These are phyloP conservation scores for Leccinellum luteum DNA, from an alignment of 768 basidiomycete species.

Conservation along the genomic window DNA sequence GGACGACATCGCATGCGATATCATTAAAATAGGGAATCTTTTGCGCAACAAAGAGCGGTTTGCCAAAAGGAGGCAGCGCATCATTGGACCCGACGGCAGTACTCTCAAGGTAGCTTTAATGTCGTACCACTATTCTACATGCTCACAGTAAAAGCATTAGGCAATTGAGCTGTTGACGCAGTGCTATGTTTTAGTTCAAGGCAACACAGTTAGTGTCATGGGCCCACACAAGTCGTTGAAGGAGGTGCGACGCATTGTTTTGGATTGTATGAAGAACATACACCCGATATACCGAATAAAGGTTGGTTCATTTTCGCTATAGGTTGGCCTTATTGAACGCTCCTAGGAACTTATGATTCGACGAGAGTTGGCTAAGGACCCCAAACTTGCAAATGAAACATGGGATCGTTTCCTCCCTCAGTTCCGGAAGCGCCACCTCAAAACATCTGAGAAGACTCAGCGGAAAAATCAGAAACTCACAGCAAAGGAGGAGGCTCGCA, in stretches of 20 bases:
- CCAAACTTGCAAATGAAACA: constrained; percentile 87
- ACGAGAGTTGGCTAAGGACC: constrained; percentile 96
- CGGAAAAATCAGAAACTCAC: constrained; percentile 78
- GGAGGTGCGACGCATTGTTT: constrained; percentile 92
- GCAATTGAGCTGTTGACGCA: constrained; percentile 95
- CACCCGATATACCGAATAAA: constrained; percentile 99
- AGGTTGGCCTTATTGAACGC: background rate
- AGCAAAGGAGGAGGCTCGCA: constrained; percentile 59
- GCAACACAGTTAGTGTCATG: constrained; percentile 98
- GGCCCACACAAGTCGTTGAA: constrained; percentile 93
- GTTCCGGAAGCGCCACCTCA: constrained; percentile 91
- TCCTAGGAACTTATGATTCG: constrained; percentile 95
- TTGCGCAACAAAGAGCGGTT: constrained; percentile 96
- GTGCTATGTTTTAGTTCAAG: constrained; percentile 97
- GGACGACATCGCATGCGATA: constrained; percentile 89
- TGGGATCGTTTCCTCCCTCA: constrained; percentile 98
- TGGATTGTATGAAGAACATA: constrained; percentile 99
- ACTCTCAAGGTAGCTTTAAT: constrained; percentile 76
- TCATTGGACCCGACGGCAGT: constrained; percentile 96
- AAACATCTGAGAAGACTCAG: constrained; percentile 89
- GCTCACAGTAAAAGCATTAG: constrained; percentile 40
- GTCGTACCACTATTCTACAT: background rate
- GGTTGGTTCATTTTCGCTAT: constrained; percentile 37
- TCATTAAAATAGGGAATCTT: constrained; percentile 95
- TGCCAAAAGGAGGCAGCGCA: constrained; percentile 92